These are phyloP conservation scores for Solanum hybrid DNA, from an alignment of 305 asterid genomes.

Conservation along the genomic window DNA sequence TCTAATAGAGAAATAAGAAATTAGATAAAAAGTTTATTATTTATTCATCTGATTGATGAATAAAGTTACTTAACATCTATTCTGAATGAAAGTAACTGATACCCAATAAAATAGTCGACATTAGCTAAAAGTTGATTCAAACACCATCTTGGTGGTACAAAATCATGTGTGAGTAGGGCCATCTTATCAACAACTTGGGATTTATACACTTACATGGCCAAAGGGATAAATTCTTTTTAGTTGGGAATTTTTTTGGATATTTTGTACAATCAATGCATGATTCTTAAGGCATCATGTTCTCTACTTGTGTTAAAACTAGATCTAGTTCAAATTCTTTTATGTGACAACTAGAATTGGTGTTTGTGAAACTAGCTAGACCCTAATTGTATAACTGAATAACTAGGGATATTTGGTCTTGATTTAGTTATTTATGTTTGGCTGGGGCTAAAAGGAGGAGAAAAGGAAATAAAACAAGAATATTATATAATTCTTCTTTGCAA, in stretches of 20 bases:
- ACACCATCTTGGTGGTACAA: not conserved
- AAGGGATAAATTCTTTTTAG: not conserved
- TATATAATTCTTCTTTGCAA: not conserved
- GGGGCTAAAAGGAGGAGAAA: not conserved
- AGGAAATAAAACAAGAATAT: not conserved
- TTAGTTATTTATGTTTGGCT: not conserved
- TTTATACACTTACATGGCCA: not conserved
- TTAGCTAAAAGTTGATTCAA: not conserved
- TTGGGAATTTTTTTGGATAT: not conserved
- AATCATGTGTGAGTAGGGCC: conserved; percentile 9
- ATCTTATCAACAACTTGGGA: conserved; percentile 5
- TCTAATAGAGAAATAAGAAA: not conserved
- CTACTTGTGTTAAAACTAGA: not conserved
- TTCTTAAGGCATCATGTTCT: conserved; percentile 3
- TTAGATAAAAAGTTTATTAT: too few relatives aligned
- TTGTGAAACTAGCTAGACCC: not conserved
- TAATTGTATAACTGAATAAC: not conserved
- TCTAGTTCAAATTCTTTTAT: not conserved
- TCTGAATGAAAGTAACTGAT: not conserved
- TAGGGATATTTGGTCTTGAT: not conserved
- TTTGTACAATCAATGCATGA: not conserved
- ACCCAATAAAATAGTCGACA: not conserved
- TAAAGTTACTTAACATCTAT: not conserved
- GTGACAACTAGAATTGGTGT: not conserved
- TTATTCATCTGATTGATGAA: not conserved